Conservation (phyloP, 352 stramenopile species). For the Phytophthora fragariae region DNA sequence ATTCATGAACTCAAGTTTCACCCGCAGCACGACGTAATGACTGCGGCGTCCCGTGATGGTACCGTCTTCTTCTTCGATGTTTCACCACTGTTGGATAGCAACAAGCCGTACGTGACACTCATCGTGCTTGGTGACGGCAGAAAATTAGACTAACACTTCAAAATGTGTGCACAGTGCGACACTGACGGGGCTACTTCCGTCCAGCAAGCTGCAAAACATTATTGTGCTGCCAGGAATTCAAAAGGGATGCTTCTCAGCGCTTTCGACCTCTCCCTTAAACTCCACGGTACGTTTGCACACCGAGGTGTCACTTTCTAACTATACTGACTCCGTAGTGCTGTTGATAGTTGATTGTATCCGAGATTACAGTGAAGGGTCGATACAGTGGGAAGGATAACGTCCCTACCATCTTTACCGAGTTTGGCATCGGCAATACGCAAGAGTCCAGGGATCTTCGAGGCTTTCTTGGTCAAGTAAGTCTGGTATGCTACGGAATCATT, state of each 20-base stretch:
- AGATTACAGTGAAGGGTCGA: conserved; percentile 66
- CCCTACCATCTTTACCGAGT: conserved; percentile 65
- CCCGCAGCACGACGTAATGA: conserved; percentile 63
- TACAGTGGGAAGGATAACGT: conserved; percentile 60
- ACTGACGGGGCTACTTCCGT: conserved; percentile 53
- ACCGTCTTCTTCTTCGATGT: conserved; percentile 78
- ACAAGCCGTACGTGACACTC: conserved; percentile 51
- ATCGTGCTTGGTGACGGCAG: background rate
- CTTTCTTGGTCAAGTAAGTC: conserved; percentile 42
- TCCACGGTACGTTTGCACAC: conserved; percentile 34
- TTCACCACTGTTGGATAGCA: conserved; percentile 53
- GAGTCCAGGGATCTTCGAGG: conserved; percentile 61
- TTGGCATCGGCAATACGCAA: conserved; percentile 45
- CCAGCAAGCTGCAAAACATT: conserved; percentile 58
- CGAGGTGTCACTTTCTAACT: background rate
- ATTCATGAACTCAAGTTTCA: conserved; percentile 75
- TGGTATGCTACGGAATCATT: background rate
- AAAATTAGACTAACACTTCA: conserved; percentile 14
- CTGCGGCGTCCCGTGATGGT: conserved; percentile 65
- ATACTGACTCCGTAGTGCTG: background rate
- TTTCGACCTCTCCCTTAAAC: conserved; percentile 54
- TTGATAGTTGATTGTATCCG: conserved; percentile 53
- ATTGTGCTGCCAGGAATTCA: conserved; percentile 51
- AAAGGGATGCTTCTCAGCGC: conserved; percentile 53
- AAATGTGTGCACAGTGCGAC: conserved; percentile 31